phyloP scores from a whole-genome alignment of 1,284 basidiomycete species.

The Exobasidium rhododendri region DNA sequence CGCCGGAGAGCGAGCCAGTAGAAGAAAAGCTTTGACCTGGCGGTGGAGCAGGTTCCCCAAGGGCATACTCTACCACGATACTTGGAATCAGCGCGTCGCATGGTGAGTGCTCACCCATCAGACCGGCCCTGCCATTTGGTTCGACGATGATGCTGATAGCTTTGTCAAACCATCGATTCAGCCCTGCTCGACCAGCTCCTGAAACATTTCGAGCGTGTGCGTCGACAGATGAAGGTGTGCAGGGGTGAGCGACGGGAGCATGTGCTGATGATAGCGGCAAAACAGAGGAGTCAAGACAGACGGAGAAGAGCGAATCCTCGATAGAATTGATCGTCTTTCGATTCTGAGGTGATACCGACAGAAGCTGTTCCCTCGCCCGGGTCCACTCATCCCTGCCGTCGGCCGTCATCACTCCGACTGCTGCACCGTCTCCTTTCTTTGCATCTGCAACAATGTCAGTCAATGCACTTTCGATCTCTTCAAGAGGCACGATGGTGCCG shows the following conservation, averaged over 20 bases:
- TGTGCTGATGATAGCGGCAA: slow-evolving; percentile 52
- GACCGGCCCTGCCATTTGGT: slow-evolving; percentile 77
- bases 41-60: slow-evolving; percentile 60
- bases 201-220: slow-evolving; percentile 76
- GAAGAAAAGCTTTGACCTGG: slow-evolving; percentile 22
- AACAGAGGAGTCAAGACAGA: slow-evolving; percentile 62
- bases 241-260: slow-evolving; percentile 58
- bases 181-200: slow-evolving; percentile 65
- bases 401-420: slow-evolving; percentile 72
- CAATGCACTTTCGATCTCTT: slow-evolving; percentile 68
- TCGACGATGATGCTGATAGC: slow-evolving; percentile 78
- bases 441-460: slow-evolving; percentile 71
- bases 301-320: slow-evolving; percentile 71
- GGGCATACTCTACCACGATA: slow-evolving; percentile 79
- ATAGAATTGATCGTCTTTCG: slow-evolving; percentile 64
- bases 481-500: slow-evolving; percentile 57
- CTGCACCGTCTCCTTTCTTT: slow-evolving; percentile 58
- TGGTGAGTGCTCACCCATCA: slow-evolving; percentile 87
- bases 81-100: slow-evolving; percentile 88
- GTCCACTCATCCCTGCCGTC: slow-evolving; percentile 83
- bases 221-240: slow-evolving; percentile 66
- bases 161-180: slow-evolving; percentile 93
- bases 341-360: slow-evolving; percentile 69
- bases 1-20: not conserved
- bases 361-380: slow-evolving; percentile 71